These are phyloP conservation scores for Beta vulgaris DNA, from an alignment of 148 eudicot species.

Conservation along the genomic window DNA sequence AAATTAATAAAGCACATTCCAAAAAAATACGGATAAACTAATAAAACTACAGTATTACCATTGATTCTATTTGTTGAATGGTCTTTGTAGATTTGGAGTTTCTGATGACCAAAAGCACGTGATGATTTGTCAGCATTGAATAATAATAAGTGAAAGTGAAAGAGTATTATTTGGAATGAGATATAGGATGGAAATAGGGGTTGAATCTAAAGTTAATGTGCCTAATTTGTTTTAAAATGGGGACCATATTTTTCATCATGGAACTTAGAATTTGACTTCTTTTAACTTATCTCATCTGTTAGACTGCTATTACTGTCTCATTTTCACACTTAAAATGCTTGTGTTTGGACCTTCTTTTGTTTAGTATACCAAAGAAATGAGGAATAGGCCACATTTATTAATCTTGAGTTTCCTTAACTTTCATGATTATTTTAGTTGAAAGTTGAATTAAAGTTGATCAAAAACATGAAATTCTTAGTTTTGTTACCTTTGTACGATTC, in stretches of 20 bases:
- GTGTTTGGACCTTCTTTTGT: background rate
- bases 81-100: constrained; percentile 8
- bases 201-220: constrained; percentile 10
- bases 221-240: constrained; percentile 3
- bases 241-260: background rate
- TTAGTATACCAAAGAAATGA: background rate
- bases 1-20: too few species aligned
- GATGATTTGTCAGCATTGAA: constrained; percentile 7
- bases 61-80: background rate
- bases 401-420: background rate
- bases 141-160: constrained; percentile 16
- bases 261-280: constrained; percentile 2
- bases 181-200: constrained; percentile 17
- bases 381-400: too few species aligned
- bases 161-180: constrained; percentile 2
- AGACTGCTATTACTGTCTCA: background rate
- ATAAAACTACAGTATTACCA: too few species aligned
- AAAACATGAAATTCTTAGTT: too few species aligned
- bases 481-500: too few species aligned
- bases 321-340: background rate
- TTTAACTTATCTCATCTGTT: background rate
- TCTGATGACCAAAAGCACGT: constrained; percentile 8
- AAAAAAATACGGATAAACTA: too few species aligned
- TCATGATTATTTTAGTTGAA: constrained; percentile 8
- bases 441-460: background rate